Evolutionary conservation across 331 rosid genomes (phyloP), one percentile per base, ranked within the genome.

Genomic region (Malus hybrid): DNA sequence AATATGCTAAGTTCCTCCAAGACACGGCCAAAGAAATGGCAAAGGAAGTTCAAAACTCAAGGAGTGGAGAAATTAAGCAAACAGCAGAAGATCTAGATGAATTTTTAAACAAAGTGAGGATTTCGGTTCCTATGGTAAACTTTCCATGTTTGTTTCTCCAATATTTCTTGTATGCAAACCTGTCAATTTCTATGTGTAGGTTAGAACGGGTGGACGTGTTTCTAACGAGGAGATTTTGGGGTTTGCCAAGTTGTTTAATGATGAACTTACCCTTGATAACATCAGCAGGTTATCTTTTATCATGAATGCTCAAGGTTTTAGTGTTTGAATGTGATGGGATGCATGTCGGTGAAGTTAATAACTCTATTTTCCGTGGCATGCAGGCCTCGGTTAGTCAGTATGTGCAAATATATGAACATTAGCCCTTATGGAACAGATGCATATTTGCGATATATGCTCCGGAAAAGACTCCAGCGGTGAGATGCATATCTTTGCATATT

Each of bases 21-120:
- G 97, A 94, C 72, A 94, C 99, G 0, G 99, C 89, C 79, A 87
- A 91, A 88, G 99, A 94, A 86, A 94, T 94, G 99, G 99, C 97
- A 76, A 90, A 92, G 85, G 99, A 94, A 89, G 89, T 94, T 79
- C 92, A 92, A 67, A 90, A 87, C 85, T 80, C 97, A 16, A 83
- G 92, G 36, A 89, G 96, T 80, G 99, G 99, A 77, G 99, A 94
- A 80, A 77, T 80, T 71, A 94, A 90, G 81, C 83, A 87, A 88
- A 92, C 99, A 48, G 99, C 99, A 0, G 96, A 88, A 84, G 99
- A 94, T 84, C 97, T 94, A 62, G 97, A 92, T 83, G 92, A 76
- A 6, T 94, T 94, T 85, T 78, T 94, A 78, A 88, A 76, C 87
- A 67, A 77, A 86, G 99, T 89, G 72, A 74, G 82, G 59, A 72